phyloP scores from a whole-genome alignment of 768 basidiomycete species.

The Asterophora parasitica region DNA sequence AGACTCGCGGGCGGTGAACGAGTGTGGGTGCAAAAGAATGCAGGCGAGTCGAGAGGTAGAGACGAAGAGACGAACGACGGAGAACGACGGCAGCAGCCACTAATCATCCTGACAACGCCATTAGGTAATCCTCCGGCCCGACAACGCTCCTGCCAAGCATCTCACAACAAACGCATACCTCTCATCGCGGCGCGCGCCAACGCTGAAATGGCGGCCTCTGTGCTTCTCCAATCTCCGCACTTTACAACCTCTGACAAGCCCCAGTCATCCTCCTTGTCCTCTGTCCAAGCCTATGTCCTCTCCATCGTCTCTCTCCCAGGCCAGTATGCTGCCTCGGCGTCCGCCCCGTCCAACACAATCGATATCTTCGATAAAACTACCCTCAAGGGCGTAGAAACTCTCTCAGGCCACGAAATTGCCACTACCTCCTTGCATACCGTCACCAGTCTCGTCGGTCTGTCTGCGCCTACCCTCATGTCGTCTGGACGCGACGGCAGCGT shows the following conservation, averaged over 20 bases:
- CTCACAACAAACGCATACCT: neutral
- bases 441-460: slow-evolving; percentile 33
- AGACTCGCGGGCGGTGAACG: slow-evolving; percentile 7
- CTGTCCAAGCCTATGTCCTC: slow-evolving; percentile 54
- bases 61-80: neutral
- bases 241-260: slow-evolving; percentile 19
- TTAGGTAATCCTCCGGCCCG: neutral
- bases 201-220: slow-evolving; percentile 13
- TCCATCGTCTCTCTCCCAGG: slow-evolving; percentile 44
- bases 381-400: slow-evolving; percentile 38
- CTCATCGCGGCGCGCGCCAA: neutral
- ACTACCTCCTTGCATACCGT: slow-evolving; percentile 53
- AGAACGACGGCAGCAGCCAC: neutral
- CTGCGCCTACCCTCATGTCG: slow-evolving; percentile 48
- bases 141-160: neutral
- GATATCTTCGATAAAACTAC: slow-evolving; percentile 60
- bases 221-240: slow-evolving; percentile 27
- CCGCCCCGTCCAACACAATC: slow-evolving; percentile 62
- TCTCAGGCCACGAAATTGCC: slow-evolving; percentile 54
- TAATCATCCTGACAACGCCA: neutral
- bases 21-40: slow-evolving; percentile 30
- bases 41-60: slow-evolving; percentile 19
- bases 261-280: slow-evolving; percentile 27
- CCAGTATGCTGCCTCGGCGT: slow-evolving; percentile 56
- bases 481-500: slow-evolving; percentile 70